phyloP scores from a whole-genome alignment of 2,329 filamentous ascomycete species.

The Cladosporium velox region DNA sequence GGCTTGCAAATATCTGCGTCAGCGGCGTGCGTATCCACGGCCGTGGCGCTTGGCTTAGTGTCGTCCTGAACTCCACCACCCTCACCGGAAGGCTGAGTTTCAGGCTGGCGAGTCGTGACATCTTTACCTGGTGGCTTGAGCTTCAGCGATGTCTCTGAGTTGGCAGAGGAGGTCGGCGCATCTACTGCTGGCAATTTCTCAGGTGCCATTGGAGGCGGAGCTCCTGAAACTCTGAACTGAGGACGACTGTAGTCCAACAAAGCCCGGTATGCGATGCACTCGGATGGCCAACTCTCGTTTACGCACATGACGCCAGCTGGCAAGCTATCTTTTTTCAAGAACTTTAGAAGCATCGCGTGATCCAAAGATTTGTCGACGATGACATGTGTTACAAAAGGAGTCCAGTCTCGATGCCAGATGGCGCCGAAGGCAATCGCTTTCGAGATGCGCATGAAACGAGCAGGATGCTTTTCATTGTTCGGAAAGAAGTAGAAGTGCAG shows the following conservation, averaged over 20 bases:
- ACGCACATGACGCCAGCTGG: slow-evolving; percentile 55
- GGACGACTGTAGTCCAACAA: slow-evolving; percentile 56
- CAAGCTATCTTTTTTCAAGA: slow-evolving; percentile 53
- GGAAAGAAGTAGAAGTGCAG: slow-evolving; percentile 67
- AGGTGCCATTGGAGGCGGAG: background rate
- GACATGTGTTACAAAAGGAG: slow-evolving; percentile 67
- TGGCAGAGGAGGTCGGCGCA: slow-evolving; percentile 22
- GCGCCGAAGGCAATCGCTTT: slow-evolving; percentile 77
- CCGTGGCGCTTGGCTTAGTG: background rate
- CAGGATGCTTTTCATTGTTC: slow-evolving; percentile 70
- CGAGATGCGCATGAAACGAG: slow-evolving; percentile 69
- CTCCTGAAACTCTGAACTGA: slow-evolving; percentile 57
- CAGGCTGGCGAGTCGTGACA: slow-evolving; percentile 39
- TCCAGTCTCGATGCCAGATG: slow-evolving; percentile 63
- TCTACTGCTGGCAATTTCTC: background rate
- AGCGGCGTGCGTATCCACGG: no score
- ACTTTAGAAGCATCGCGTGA: slow-evolving; percentile 63
- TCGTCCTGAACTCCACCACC: background rate
- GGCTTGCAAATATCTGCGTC: background rate
- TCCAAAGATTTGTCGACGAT: slow-evolving; percentile 71
- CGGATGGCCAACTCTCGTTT: slow-evolving; percentile 47
- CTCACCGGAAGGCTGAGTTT: slow-evolving; percentile 36
- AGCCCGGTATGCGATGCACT: slow-evolving; percentile 44
- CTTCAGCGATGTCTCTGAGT: slow-evolving; percentile 45
- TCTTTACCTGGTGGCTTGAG: slow-evolving; percentile 53